Percentiles rank a stretch among this genome's conserved stretches.
These are phyloP conservation scores for Xylariaceae sp. DNA, from an alignment of 2,329 filamentous ascomycete species.

Conservation along the genomic window DNA sequence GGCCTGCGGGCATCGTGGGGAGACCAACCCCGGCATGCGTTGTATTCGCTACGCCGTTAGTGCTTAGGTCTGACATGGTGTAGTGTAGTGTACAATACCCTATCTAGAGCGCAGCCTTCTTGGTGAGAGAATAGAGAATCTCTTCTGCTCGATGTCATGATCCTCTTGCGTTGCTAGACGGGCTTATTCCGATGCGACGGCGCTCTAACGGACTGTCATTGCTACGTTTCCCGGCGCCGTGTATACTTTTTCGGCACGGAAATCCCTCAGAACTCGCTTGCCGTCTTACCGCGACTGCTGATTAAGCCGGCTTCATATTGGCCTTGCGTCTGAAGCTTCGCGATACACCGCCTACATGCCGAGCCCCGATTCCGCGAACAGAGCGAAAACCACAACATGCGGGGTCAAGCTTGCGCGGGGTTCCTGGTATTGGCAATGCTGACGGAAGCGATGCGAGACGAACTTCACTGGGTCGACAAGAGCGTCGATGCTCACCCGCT, in stretches of 20 bases:
- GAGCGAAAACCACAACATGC: constrained; percentile 20
- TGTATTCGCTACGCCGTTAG: too few relatives aligned
- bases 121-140: too few relatives aligned
- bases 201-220: not conserved
- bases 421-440: constrained; percentile 20
- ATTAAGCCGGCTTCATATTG: too few relatives aligned
- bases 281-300: too few relatives aligned
- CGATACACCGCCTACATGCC: not conserved
- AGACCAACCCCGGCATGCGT: constrained; percentile 3
- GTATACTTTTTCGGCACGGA: too few relatives aligned
- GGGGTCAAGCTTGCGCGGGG: constrained; percentile 15
- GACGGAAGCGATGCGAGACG: constrained; percentile 15
- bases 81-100: too few relatives aligned
- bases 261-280: too few relatives aligned
- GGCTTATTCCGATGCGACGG: constrained; percentile 1
- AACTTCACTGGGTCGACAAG: constrained; percentile 29
- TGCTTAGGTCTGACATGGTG: too few relatives aligned
- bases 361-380: not conserved
- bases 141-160: too few relatives aligned
- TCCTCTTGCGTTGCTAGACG: not conserved
- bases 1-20: too few relatives aligned
- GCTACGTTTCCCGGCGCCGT: not conserved
- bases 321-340: too few relatives aligned
- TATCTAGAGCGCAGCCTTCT: constrained; percentile 9
- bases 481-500: constrained; percentile 22